Conservation (phyloP, 805 yeast species). For the Wickerhamomyces ciferrii region DNA sequence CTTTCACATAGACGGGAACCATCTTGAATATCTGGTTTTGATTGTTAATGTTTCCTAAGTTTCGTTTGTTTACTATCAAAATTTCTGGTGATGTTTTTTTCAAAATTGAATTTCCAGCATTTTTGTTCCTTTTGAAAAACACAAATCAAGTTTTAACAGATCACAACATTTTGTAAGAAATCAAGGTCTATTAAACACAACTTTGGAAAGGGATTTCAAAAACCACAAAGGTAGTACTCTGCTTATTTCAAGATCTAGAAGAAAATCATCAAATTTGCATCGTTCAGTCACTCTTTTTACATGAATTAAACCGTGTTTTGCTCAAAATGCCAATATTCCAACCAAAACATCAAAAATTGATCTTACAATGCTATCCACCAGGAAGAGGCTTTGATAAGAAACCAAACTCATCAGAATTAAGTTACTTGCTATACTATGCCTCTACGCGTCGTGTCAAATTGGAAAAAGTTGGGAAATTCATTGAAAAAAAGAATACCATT, state of each 20-base stretch:
- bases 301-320: neutral
- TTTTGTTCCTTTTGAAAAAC: neutral
- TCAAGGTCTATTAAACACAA: too few species aligned
- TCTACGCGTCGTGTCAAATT: conserved; percentile 84
- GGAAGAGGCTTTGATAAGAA: conserved; percentile 83
- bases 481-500: conserved; percentile 52
- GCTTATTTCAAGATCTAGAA: too few species aligned
- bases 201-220: too few species aligned
- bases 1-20: conserved; percentile 71
- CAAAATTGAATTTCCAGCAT: neutral
- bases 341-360: conserved; percentile 86
- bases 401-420: conserved; percentile 88
- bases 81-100: neutral
- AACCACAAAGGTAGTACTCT: too few species aligned
- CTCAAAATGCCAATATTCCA: conserved; percentile 33
- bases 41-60: neutral
- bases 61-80: neutral
- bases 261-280: too few species aligned
- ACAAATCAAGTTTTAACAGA: neutral
- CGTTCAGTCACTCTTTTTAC: neutral
- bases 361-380: conserved; percentile 89
- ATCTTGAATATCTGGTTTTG: conserved; percentile 22
- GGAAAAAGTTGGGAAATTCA: conserved; percentile 74
- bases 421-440: conserved; percentile 84
- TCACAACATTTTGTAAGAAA: too few species aligned